Conservation (phyloP, 225 moss, liverwort and hornwort species). For the Physcomitrellopsis africana region DNA sequence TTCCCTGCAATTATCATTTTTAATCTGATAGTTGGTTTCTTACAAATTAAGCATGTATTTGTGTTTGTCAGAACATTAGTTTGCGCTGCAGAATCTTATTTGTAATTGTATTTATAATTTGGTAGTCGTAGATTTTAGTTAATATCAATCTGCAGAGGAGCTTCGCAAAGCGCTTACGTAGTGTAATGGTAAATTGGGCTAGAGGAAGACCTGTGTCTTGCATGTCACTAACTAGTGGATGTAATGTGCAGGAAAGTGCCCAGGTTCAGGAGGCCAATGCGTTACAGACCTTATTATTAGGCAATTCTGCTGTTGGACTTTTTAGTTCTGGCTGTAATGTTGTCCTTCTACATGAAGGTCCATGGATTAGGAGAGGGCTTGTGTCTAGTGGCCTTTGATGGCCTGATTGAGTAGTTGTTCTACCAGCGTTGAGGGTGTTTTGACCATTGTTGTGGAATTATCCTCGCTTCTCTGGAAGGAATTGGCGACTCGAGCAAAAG, state of each 20-base stretch:
- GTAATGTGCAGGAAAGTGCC: constrained; percentile 62
- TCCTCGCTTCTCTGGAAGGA: constrained; percentile 1
- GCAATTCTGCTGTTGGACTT: constrained; percentile 18
- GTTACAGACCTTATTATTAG: constrained; percentile 72
- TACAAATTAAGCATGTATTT: too few relatives aligned
- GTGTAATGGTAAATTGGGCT: background rate
- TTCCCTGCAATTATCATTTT: constrained; percentile 10
- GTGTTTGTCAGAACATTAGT: background rate
- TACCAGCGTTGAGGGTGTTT: background rate
- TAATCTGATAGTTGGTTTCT: constrained; percentile 3
- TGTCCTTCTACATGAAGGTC: background rate
- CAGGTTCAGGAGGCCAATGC: constrained; percentile 73
- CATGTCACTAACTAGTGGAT: constrained; percentile 2
- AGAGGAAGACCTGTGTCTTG: background rate
- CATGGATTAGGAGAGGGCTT: constrained; percentile 7
- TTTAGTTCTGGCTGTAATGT: constrained; percentile 7
- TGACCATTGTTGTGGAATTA: background rate
- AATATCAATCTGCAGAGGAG: background rate
- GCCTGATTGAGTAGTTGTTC: constrained; percentile 8
- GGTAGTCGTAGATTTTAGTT: too few relatives aligned
- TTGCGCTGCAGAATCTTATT: background rate
- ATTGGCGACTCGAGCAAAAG: background rate
- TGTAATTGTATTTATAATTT: too few relatives aligned
- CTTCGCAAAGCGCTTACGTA: background rate
- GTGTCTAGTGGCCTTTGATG: constrained; percentile 5